Evolutionary conservation across 2,329 filamentous ascomycete genomes (phyloP), one percentile per base, ranked within the genome.

Genomic region (Ceratocystis papillata): DNA sequence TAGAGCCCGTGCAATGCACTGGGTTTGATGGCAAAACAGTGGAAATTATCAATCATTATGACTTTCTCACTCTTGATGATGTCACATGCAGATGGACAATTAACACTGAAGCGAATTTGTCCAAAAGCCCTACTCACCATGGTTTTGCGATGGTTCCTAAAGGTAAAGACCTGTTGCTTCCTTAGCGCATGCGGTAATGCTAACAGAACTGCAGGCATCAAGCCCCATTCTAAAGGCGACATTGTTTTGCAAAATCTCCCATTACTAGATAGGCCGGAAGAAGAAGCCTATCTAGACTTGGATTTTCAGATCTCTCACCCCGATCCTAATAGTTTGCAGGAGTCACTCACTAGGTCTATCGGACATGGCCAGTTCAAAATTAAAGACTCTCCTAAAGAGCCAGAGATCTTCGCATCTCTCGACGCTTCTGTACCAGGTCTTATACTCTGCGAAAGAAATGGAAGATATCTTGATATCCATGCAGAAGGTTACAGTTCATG

Each of bases 1-100:
- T 85, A 66, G 80, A 84, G 69, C 84, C 83, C 0, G 78, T 86
- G 62, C 78, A 82, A 70, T 79, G 81, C 7, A 72, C 81, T 10
- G 75, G 68, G 0, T 70, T 81, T 4, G 71, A 78, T 6, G 77
- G 76, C 1, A 71, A 75, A n/a, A 71, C 73, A 1, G 73, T 83
- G 1, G 75, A 75, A 3, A 75, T 84, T 15, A 70, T 79, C 68
- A 84, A 83, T 66, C 76, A 79, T 10, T 83, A 85, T 70, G 81
- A 84, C 70, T 83, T 81, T 65, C 70, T 78, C 41, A 75, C 73
- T 0, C 74, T 84, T 3, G 79, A 82, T 66, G 79, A 83, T 67
- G 71, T 84, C 17, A 73, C 70, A 7, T 80, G 78, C 65, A 72
- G 72, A n/a, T 53, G 44, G 41, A 37, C 61, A n/a, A 25, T 63